Percentiles rank a stretch among this genome's conserved stretches.
These are phyloP conservation scores for Schizochytrium sp. DNA, from an alignment of 108 stramenopile species.

Conservation along the genomic window DNA sequence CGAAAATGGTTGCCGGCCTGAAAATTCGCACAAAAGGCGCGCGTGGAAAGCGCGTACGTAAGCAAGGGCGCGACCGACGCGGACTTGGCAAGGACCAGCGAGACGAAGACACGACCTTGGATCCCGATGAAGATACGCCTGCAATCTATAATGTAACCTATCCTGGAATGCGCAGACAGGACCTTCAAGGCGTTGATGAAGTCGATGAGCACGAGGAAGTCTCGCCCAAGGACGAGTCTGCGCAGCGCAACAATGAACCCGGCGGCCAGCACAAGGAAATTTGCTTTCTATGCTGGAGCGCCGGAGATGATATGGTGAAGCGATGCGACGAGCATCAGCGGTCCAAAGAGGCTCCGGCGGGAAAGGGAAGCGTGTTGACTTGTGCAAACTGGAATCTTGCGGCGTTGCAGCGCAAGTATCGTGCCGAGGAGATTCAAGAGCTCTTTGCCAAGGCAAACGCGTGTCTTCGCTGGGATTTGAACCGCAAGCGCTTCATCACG, in stretches of 20 bases:
- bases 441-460: conserved; percentile 38
- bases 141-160: background rate
- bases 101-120: background rate
- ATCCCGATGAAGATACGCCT: background rate
- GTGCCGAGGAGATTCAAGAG: conserved; percentile 66
- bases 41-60: background rate
- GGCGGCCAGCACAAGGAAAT: conserved; percentile 27
- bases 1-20: background rate
- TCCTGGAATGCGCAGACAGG: background rate
- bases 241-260: background rate
- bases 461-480: conserved; percentile 41
- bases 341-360: background rate
- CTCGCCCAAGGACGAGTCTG: background rate
- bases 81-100: background rate
- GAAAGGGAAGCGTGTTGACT: conserved; percentile 32
- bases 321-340: conserved; percentile 40
- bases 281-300: conserved; percentile 68
- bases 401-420: conserved; percentile 53
- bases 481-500: conserved; percentile 43
- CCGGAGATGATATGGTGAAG: conserved; percentile 41
- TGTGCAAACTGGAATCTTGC: conserved; percentile 64
- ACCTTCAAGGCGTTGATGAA: background rate
- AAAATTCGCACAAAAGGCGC: background rate
- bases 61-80: background rate
- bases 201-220: background rate